Percentiles rank a stretch among this genome's conserved stretches.
Conservation (phyloP, 768 basidiomycete species). For the Collybiopsis luxurians region DNA sequence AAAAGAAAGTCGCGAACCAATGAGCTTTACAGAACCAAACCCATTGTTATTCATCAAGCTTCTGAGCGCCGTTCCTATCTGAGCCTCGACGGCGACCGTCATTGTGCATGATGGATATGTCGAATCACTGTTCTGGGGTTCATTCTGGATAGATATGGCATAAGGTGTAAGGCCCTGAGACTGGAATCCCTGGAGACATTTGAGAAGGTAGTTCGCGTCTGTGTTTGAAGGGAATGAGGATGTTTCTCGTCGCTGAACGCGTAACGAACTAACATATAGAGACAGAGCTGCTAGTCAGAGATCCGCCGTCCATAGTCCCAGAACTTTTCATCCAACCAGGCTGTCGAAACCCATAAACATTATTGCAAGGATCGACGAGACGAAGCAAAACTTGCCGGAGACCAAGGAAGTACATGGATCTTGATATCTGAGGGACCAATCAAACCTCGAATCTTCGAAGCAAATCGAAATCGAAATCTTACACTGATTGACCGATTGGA, state of each 20-base stretch:
- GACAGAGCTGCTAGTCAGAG: conserved; percentile 46
- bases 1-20: conserved; percentile 35
- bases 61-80: conserved; percentile 55
- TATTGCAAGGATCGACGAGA: background rate
- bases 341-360: conserved; percentile 28
- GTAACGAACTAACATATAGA: conserved; percentile 38
- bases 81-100: conserved; percentile 51
- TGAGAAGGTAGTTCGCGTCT: conserved; percentile 76
- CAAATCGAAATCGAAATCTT: background rate
- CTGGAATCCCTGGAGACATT: conserved; percentile 67
- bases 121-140: conserved; percentile 55
- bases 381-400: conserved; percentile 51
- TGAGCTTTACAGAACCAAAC: conserved; percentile 54
- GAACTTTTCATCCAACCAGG: conserved; percentile 80
- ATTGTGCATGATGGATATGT: conserved; percentile 69
- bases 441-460: background rate
- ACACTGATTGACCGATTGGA: conserved; percentile 51
- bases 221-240: conserved; percentile 2
- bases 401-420: conserved; percentile 70
- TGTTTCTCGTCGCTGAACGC: background rate
- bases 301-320: conserved; percentile 66
- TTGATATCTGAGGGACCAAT: conserved; percentile 26
- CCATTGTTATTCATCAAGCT: conserved; percentile 62
- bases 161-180: conserved; percentile 57
- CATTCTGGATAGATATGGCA: conserved; percentile 64